These are phyloP conservation scores for Macrolepiota albuminosa DNA, from an alignment of 768 basidiomycete genomes.

Conservation along the genomic window DNA sequence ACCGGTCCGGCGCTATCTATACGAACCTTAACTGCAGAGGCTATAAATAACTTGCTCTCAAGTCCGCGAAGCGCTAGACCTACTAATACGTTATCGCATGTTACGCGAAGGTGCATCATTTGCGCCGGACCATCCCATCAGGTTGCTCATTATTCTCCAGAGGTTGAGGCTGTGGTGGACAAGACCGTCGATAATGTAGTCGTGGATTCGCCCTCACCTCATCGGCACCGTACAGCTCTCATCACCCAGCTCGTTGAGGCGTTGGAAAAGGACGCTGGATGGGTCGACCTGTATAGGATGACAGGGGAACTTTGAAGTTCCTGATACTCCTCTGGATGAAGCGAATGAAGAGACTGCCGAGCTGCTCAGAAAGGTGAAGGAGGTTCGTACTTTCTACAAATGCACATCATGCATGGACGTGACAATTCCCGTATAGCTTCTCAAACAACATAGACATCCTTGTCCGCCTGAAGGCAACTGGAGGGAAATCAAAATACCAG, in stretches of 20 bases:
- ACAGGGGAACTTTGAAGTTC: slow-evolving; percentile 68
- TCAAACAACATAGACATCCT: slow-evolving; percentile 41
- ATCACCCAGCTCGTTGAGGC: slow-evolving; percentile 49
- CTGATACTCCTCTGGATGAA: slow-evolving; percentile 28
- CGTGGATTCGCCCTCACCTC: slow-evolving; percentile 25
- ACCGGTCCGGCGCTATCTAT: no score
- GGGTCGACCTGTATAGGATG: slow-evolving; percentile 67
- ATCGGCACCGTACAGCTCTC: slow-evolving; percentile 38
- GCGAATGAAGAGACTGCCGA: slow-evolving; percentile 24
- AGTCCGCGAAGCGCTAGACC: slow-evolving; percentile 60
- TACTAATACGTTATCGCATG: slow-evolving; percentile 73
- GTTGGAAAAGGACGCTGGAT: slow-evolving; percentile 55
- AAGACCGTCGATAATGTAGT: slow-evolving; percentile 40
- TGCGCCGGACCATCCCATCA: not conserved
- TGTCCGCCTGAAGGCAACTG: slow-evolving; percentile 43
- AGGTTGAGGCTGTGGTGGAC: slow-evolving; percentile 63
- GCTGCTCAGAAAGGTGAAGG: slow-evolving; percentile 26
- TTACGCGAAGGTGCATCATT: slow-evolving; percentile 67
- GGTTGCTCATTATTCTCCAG: slow-evolving; percentile 28
- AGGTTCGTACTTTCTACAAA: slow-evolving; percentile 19
- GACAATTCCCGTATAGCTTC: slow-evolving; percentile 23
- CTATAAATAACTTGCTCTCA: not conserved
- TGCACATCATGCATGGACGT: not conserved
- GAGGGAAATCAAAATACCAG: slow-evolving; percentile 77
- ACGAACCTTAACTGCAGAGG: no score